phyloP scores from a whole-genome alignment of 2,329 filamentous ascomycete species.

The Pseudogymnoascus sp. region DNA sequence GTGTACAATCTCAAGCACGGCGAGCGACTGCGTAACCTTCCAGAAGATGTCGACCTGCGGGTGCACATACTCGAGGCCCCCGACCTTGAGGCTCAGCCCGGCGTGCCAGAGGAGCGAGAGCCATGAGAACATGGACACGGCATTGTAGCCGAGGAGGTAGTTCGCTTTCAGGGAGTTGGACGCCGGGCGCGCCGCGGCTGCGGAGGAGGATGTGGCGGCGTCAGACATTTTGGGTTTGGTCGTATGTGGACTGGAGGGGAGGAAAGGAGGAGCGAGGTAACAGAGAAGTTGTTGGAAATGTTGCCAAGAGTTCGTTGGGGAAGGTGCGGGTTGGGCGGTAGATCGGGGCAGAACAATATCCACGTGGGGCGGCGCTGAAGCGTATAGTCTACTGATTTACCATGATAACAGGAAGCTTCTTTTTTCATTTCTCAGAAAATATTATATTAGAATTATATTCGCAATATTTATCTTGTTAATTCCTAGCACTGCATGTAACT shows the following conservation, averaged over 20 bases:
- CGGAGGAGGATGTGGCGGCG: background rate
- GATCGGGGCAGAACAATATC: background rate
- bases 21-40: conserved; percentile 75
- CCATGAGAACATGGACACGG: conserved; percentile 70
- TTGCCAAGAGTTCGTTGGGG: conserved; percentile 1
- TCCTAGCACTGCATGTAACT: conserved; percentile 3
- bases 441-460: conserved; percentile 8
- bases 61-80: conserved; percentile 52
- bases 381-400: background rate
- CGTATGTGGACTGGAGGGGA: background rate
- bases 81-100: conserved; percentile 41
- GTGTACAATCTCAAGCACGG: conserved; percentile 76
- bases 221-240: background rate
- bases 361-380: background rate
- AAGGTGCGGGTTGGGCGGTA: conserved; percentile 2
- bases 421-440: background rate
- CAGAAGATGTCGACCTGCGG: conserved; percentile 55
- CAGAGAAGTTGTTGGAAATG: conserved; percentile 2
- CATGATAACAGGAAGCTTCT: background rate
- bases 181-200: background rate
- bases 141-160: conserved; percentile 85
- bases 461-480: conserved; percentile 6
- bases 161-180: conserved; percentile 42
- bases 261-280: background rate
- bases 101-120: conserved; percentile 63